phyloP scores from a whole-genome alignment of 2,329 filamentous ascomycete species.

The Cytospora chrysosperma region DNA sequence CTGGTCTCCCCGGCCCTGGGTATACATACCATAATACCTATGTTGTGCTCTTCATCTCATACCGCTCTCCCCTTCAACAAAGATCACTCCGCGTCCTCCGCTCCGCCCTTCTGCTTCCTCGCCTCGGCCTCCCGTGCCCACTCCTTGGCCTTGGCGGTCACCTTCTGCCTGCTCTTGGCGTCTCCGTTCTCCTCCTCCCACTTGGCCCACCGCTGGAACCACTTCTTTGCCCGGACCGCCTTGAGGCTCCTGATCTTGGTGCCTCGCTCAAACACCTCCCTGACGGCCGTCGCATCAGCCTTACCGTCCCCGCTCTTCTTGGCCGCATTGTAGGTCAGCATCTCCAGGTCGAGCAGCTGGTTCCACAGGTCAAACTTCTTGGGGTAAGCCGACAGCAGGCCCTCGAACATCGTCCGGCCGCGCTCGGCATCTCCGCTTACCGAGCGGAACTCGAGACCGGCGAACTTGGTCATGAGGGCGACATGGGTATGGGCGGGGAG shows the following conservation, averaged over 20 bases:
- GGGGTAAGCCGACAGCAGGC: constrained; percentile 77
- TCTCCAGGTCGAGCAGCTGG: constrained; percentile 84
- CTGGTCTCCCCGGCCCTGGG: neutral
- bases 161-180: constrained; percentile 66
- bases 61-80: neutral
- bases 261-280: constrained; percentile 81
- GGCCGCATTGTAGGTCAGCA: constrained; percentile 54
- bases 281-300: constrained; percentile 53
- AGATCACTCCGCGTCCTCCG: constrained; percentile 29
- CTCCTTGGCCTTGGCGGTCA: constrained; percentile 67
- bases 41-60: neutral
- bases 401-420: constrained; percentile 92
- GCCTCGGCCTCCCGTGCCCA: constrained; percentile 59
- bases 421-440: constrained; percentile 81
- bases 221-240: constrained; percentile 76
- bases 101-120: constrained; percentile 35
- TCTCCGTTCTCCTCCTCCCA: constrained; percentile 79
- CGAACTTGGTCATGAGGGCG: constrained; percentile 81
- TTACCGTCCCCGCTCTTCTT: constrained; percentile 55
- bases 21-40: neutral
- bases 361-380: constrained; percentile 94
- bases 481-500: constrained; percentile 65
- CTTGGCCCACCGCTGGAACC: constrained; percentile 89
- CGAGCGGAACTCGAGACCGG: constrained; percentile 86
- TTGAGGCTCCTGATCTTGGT: constrained; percentile 69